These are phyloP conservation scores for Sordariomycetes sp. DNA, from an alignment of 2,329 filamentous ascomycete genomes.

Conservation along the genomic window DNA sequence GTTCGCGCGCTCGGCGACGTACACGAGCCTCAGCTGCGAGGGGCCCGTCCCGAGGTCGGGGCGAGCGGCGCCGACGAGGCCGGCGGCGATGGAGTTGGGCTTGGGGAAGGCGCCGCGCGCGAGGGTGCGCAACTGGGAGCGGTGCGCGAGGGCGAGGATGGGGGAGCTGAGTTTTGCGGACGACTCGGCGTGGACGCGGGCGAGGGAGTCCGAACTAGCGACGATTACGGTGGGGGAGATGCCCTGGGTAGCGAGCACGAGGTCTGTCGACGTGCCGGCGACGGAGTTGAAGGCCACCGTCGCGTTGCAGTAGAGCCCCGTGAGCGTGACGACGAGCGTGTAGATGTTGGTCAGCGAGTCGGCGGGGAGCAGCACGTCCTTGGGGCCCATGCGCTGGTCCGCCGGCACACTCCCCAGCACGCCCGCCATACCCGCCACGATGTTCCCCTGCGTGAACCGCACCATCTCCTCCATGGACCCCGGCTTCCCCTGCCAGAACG, in stretches of 20 bases:
- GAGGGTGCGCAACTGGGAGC: constrained; percentile 59
- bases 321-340: constrained; percentile 65
- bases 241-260: constrained; percentile 58
- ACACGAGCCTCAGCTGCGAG: constrained; percentile 69
- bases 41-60: constrained; percentile 46
- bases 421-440: constrained; percentile 76
- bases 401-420: constrained; percentile 66
- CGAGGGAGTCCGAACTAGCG: constrained; percentile 60
- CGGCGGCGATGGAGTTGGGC: constrained; percentile 28
- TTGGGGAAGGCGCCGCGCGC: constrained; percentile 53
- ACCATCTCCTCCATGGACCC: constrained; percentile 54
- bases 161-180: constrained; percentile 45
- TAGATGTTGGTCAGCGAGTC: constrained; percentile 72
- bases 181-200: constrained; percentile 51
- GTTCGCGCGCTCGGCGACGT: constrained; percentile 61
- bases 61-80: constrained; percentile 36
- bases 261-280: constrained; percentile 57
- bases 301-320: constrained; percentile 71
- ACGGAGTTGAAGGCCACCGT: constrained; percentile 85
- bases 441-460: constrained; percentile 67
- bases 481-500: constrained; percentile 50
- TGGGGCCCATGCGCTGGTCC: constrained; percentile 56
- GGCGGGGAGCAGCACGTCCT: constrained; percentile 75
- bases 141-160: constrained; percentile 52
- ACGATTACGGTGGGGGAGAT: constrained; percentile 75